Percentiles rank a stretch among this genome's conserved stretches.
These are phyloP conservation scores for Pulveroboletus sp. DNA, from an alignment of 768 basidiomycete species.

Conservation along the genomic window DNA sequence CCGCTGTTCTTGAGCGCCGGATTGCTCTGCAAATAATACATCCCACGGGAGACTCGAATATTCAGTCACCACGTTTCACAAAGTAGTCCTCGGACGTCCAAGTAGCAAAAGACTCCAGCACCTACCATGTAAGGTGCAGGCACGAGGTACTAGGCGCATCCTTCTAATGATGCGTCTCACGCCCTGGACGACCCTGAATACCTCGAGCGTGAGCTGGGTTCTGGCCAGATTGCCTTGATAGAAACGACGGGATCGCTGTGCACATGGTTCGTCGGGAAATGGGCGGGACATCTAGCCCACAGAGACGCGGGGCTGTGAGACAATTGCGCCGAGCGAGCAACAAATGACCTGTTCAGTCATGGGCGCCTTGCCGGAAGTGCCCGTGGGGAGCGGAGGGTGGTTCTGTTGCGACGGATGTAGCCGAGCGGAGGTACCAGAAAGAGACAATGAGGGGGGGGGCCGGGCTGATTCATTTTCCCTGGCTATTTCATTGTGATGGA, in stretches of 20 bases:
- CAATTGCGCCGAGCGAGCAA: conserved; percentile 2
- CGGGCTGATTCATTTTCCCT: conserved; percentile 7
- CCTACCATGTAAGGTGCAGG: conserved; percentile 18
- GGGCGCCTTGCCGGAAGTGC: conserved; percentile 16
- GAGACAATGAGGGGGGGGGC: conserved; percentile 10
- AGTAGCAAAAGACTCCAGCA: neutral
- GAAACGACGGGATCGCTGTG: neutral
- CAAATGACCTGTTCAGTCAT: conserved; percentile 1
- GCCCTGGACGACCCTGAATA: conserved; percentile 24
- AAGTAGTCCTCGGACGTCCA: conserved; percentile 29
- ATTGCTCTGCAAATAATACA: neutral
- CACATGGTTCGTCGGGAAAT: conserved; percentile 2
- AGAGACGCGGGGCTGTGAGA: neutral
- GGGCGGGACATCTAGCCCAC: conserved; percentile 1
- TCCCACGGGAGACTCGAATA: conserved; percentile 11
- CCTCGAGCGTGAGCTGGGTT: neutral
- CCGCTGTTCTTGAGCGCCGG: neutral
- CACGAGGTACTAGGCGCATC: conserved; percentile 25
- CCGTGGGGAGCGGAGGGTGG: conserved; percentile 17
- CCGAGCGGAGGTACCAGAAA: conserved; percentile 27
- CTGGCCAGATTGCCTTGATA: conserved; percentile 1
- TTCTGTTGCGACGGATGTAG: conserved; percentile 17
- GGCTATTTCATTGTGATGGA: neutral
- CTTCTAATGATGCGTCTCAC: conserved; percentile 24
- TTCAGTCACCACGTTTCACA: conserved; percentile 11